A percentile compares a stretch with the other conserved stretches of the same genome.
These are phyloP conservation scores for Thinopyrum elongatum DNA, from an alignment of 176 grass and related monocot species.

Conservation along the genomic window DNA sequence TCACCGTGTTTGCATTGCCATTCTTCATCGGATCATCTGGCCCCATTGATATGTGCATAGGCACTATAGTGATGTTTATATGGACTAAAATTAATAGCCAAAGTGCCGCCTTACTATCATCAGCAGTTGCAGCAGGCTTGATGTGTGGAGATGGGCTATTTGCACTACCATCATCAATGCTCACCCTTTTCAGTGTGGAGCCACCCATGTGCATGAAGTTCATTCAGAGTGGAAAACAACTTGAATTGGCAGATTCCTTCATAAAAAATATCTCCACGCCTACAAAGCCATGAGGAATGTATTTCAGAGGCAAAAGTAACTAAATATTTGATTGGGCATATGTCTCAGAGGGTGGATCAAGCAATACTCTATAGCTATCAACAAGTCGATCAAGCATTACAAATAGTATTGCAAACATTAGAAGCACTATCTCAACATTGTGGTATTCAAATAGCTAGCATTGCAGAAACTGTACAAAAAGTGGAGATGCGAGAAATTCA, in stretches of 20 bases:
- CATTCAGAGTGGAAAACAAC: conserved; percentile 25
- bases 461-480: neutral
- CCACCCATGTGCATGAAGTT: conserved; percentile 64
- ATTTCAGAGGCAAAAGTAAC: neutral
- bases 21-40: conserved; percentile 24
- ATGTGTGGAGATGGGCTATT: conserved; percentile 43
- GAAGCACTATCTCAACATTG: neutral
- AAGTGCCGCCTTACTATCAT: conserved; percentile 18
- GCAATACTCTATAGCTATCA: neutral
- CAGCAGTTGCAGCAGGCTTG: conserved; percentile 35
- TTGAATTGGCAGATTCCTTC: conserved; percentile 22
- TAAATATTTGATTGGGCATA: neutral
- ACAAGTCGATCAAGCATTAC: neutral
- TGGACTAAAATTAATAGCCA: conserved; percentile 21
- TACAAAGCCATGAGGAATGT: neutral
- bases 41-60: conserved; percentile 28
- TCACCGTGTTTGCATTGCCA: conserved; percentile 24
- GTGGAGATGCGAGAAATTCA: neutral
- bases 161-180: neutral
- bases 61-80: neutral
- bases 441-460: neutral
- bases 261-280: neutral
- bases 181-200: conserved; percentile 19
- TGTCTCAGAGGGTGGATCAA: neutral
- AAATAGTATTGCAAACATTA: neutral